Percentiles rank a stretch among this genome's conserved stretches.
Evolutionary conservation across 2,329 filamentous ascomycete species (phyloP).

Genomic region (Akanthomyces dipterigenus): DNA sequence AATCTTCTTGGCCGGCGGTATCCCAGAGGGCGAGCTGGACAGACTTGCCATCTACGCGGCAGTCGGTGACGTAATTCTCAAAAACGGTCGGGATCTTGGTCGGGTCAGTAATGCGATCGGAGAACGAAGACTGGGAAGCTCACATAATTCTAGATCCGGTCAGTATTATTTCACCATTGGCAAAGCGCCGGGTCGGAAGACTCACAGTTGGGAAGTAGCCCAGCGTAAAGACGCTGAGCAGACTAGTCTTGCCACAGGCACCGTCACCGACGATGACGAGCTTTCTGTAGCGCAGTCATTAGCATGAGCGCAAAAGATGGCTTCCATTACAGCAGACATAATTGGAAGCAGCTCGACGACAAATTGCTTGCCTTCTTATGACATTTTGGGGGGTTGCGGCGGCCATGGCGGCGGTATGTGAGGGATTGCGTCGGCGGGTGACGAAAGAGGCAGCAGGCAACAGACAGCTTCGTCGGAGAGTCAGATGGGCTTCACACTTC

Average conservation of each 20-base stretch:
- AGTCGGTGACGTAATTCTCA: slow-evolving; percentile 99
- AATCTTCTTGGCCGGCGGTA: slow-evolving; percentile 99
- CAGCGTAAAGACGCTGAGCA: slow-evolving; percentile 94
- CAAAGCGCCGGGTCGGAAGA: slow-evolving; percentile 20
- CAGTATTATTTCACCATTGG: slow-evolving; percentile 19
- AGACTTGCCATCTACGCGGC: slow-evolving; percentile 95
- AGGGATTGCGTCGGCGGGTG: not conserved
- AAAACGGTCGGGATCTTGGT: slow-evolving; percentile 88
- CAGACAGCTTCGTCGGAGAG: not conserved
- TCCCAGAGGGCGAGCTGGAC: slow-evolving; percentile 98
- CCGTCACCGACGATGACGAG: slow-evolving; percentile 95
- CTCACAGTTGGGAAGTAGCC: slow-evolving; percentile 96
- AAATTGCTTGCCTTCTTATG: slow-evolving; percentile 11
- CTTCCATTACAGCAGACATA: not conserved
- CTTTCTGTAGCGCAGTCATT: slow-evolving; percentile 54
- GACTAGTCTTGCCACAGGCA: slow-evolving; percentile 95
- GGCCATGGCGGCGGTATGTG: slow-evolving; percentile 9
- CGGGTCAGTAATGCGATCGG: slow-evolving; percentile 10
- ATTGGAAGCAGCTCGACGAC: not conserved
- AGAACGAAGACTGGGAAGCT: slow-evolving; percentile 21
- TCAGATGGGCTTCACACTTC: not conserved
- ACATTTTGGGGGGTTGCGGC: slow-evolving; percentile 11
- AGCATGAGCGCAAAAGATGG: not conserved
- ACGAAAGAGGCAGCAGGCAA: not conserved
- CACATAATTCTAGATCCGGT: slow-evolving; percentile 48